Evolutionary conservation across 2,329 filamentous ascomycete genomes (phyloP), one percentile per base, ranked within the genome.

Genomic region (Scytalidium sp.): DNA sequence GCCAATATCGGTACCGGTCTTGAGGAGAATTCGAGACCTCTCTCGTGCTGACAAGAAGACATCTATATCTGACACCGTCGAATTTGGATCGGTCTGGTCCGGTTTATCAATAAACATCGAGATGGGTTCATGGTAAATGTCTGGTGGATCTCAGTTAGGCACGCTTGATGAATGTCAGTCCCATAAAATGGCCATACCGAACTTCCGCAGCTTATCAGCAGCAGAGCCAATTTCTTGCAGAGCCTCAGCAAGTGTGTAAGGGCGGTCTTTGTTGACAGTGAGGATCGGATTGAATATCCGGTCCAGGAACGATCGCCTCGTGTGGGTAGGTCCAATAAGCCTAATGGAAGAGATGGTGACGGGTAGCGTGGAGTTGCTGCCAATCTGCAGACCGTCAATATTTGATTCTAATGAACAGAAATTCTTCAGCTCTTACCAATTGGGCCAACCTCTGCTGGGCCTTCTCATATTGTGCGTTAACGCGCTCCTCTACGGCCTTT

Each of bases 1-100:
- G 55, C 94, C 94, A 42, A 96, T 79, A 65, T 97, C 93, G 8
- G 94, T 97, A 52, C 94, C 94, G 0, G 92, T 96, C 74, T 96
- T 96, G 62, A 97, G 80, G 51, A 91, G 84, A 63, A 97, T 83
- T 36, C 88, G 85, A 25, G 89, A 87, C 57, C 89, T 85, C 70
- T 99, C 93, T 53, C 80, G 78, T 19, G 88, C 87, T 47, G 83
- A 83, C 50, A 97, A 79, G 61, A 86, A 88, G 47, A 97, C 80
- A 57, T 93, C 87, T 58, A 97, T 72, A 65, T 96, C 90, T 49
- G 84, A 90, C 2, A 86, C 83, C 2, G 84, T 84, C 9, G 85
- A 82, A 6, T 84, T 81, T 0, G 88, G 78, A 53, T 89, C 82
- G 41, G 83, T 80, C 43, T 81, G 79, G 52, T 84, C 79, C 10